Conservation (phyloP, 1,284 basidiomycete genomes). For the Apiotrichum porosum region DNA sequence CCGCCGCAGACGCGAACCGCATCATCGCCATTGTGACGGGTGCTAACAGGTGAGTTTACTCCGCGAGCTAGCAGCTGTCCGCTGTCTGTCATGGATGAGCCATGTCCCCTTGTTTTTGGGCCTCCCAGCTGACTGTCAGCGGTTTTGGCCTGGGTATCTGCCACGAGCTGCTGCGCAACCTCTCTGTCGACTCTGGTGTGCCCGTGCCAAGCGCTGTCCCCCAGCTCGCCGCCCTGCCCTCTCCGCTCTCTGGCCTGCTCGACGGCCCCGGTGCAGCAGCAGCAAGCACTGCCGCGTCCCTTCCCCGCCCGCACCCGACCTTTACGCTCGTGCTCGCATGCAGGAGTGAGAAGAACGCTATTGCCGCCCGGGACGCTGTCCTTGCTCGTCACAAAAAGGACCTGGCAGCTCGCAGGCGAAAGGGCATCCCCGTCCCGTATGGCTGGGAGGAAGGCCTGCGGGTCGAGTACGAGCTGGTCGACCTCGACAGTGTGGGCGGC, state of each 20-base stretch:
- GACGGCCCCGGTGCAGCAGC: neutral
- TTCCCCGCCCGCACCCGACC: constrained; percentile 48
- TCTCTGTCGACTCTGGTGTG: constrained; percentile 50
- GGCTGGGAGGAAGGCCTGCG: constrained; percentile 60
- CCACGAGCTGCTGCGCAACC: constrained; percentile 67
- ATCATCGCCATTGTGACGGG: constrained; percentile 60
- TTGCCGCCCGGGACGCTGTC: constrained; percentile 58
- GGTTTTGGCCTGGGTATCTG: constrained; percentile 82
- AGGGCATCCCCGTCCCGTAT: constrained; percentile 45
- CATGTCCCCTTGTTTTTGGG: too few relatives aligned
- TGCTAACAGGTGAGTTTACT: constrained; percentile 63
- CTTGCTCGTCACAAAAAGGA: constrained; percentile 55
- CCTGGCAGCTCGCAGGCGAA: constrained; percentile 46
- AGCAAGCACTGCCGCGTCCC: neutral
- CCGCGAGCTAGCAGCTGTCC: too few relatives aligned
- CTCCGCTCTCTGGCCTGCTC: constrained; percentile 25
- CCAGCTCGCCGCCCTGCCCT: constrained; percentile 25
- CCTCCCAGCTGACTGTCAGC: too few relatives aligned
- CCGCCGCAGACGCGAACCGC: constrained; percentile 12
- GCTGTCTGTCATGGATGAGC: too few relatives aligned
- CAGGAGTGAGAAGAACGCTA: constrained; percentile 62
- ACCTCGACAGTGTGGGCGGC: constrained; percentile 56
- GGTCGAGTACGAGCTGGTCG: constrained; percentile 61
- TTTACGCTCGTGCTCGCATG: constrained; percentile 80
- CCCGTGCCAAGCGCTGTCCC: constrained; percentile 29